These are phyloP conservation scores for Plasmodium vinckei DNA, from an alignment of 169 alveolate species.

Conservation along the genomic window DNA sequence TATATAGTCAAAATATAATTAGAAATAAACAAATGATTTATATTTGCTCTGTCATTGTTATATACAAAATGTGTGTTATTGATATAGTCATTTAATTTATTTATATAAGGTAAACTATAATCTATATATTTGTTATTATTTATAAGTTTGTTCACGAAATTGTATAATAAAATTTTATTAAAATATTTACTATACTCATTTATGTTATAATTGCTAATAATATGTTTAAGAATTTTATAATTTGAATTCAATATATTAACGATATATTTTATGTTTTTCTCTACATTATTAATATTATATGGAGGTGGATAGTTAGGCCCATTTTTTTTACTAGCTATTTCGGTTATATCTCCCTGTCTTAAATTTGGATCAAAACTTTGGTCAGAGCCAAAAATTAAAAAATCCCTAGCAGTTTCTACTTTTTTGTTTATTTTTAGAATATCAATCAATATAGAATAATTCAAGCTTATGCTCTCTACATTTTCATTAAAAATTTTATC, in stretches of 20 bases:
- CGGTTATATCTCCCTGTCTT: no score
- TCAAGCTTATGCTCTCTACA: no score
- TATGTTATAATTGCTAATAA: conserved; percentile 2
- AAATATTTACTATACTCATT: conserved; percentile 31
- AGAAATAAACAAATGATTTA: conserved; percentile 48
- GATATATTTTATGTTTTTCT: conserved; percentile 34
- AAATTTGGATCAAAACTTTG: no score
- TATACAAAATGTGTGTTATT: not conserved
- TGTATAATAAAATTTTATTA: conserved; percentile 23
- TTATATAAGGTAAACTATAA: conserved; percentile 2
- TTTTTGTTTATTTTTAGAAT: no score
- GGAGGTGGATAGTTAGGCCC: not conserved
- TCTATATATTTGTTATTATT: not conserved
- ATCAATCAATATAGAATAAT: no score
- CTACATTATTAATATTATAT: conserved; percentile 6
- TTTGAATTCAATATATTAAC: conserved; percentile 53
- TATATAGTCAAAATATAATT: conserved; percentile 15
- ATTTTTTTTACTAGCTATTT: not conserved
- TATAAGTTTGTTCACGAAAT: conserved; percentile 26
- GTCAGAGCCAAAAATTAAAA: no score
- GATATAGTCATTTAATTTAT: not conserved
- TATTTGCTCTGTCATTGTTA: conserved; percentile 9
- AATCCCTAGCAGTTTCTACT: no score
- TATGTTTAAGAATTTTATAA: conserved; percentile 37
- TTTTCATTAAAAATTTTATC: no score